Base-by-base conservation (phyloP, 2,329 filamentous ascomycete species). In the Thelonectria rubi region DNA sequence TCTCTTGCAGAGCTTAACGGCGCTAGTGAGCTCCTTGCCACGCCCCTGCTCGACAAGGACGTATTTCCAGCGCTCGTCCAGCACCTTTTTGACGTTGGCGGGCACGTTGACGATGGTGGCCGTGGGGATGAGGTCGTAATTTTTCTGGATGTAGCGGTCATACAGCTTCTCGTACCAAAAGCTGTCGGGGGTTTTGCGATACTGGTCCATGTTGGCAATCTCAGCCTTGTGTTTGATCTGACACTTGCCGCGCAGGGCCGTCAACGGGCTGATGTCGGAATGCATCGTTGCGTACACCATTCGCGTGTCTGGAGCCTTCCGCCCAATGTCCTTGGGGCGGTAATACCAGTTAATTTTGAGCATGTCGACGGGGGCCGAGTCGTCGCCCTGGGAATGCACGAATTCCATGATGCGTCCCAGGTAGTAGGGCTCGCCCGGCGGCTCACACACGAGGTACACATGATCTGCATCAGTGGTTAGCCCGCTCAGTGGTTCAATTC, bases 81-180 rank as follows among this genome's bases (percentile, higher is more conserved):
- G 85, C 58, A 97, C 94, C 78, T 92, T 96, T 79, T 98, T 98
- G 74, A 99, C 94, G 74, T 91, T 92, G 69, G 91, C 90, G 5
- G 95, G 95, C 49, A 99, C 95, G 75, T 99, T 99, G 81, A 98
- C 94, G 72, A 99, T 95, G 73, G 91, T 88, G 63, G 86, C 87
- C 14, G 94, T 97, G 1, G 95, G 94, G 64, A 99, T 94, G 56
- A 97, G 91, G 72, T 99, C 95, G 83, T 98, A 98, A 78, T 94
- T 94, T 65, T 97, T 94, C 75, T 97, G 93, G 66, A 99, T 98
- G 80, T 98, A 99, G 61, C 95, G 91, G 80, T 99, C 95, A 77
- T 97, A 98, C 71, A 98, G 87, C 75, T 97, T 97, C 73, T 97
- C 94, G 76, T 92, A 99, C 91, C 94, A 99, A 77, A 99, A 99